A percentile compares a stretch with the other conserved stretches of the same genome.
Conservation (phyloP, 768 basidiomycete genomes). For the Kwoniella pini region DNA sequence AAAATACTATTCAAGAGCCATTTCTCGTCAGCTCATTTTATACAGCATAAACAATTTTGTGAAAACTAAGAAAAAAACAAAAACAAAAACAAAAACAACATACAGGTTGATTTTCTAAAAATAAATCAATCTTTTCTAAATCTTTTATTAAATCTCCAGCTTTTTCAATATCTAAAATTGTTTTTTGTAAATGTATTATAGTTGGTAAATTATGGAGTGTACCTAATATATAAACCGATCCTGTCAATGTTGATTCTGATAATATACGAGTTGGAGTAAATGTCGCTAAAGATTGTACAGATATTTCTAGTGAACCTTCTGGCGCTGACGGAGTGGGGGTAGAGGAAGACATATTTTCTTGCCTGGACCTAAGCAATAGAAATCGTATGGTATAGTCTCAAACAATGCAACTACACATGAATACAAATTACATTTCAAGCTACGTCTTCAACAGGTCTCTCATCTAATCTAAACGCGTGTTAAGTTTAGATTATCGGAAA, state of each 20-base stretch:
- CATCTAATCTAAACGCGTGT: no score
- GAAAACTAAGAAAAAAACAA: constrained; percentile 10
- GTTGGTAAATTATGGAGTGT: constrained; percentile 8
- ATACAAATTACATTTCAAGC: no score
- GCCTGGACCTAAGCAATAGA: no score
- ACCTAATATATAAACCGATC: constrained; percentile 13
- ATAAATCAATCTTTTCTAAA: constrained; percentile 65
- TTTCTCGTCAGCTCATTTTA: neutral
- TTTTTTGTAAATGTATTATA: constrained; percentile 41
- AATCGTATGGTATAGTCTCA: no score
- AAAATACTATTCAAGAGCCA: constrained; percentile 63
- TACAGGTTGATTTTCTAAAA: constrained; percentile 74
- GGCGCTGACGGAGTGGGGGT: no score
- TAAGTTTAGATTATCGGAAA: no score
- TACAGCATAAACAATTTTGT: neutral
- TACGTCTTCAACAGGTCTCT: no score
- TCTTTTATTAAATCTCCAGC: constrained; percentile 22
- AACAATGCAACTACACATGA: no score
- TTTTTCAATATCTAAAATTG: constrained; percentile 31
- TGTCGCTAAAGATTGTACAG: neutral
- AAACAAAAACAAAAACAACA: constrained; percentile 18
- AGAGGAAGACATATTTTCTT: no score
- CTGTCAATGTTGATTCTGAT: constrained; percentile 11
- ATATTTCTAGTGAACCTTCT: no score
- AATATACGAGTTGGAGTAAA: constrained; percentile 6